Percentiles rank a stretch among this genome's conserved stretches.
phyloP scores from a whole-genome alignment of 2,329 filamentous ascomycete genomes.

The Pseudogymnoascus sp. region DNA sequence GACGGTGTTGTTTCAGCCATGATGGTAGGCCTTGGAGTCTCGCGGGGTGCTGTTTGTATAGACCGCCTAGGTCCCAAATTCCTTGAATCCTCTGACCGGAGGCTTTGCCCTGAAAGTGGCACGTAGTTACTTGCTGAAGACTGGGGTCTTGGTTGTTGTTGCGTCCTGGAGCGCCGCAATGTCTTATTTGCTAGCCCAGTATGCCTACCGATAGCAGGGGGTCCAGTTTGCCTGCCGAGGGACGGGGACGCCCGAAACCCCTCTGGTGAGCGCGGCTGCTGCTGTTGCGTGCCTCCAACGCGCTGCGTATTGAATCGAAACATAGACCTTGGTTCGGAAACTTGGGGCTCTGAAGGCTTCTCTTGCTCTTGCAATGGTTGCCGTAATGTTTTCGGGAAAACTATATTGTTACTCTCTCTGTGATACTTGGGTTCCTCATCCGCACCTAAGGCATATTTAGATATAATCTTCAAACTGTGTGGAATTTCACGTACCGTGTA shows the following conservation, averaged over 20 bases:
- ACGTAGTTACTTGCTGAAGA: neutral
- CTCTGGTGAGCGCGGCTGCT: neutral
- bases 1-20: neutral
- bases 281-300: neutral
- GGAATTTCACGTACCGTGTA: neutral
- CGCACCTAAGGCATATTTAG: neutral
- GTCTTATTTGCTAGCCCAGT: slow-evolving; percentile 1
- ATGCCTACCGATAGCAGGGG: neutral
- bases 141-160: neutral
- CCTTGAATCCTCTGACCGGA: neutral
- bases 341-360: neutral
- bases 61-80: neutral
- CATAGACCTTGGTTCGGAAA: neutral
- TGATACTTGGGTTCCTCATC: neutral
- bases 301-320: neutral
- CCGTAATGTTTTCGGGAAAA: slow-evolving; percentile 3
- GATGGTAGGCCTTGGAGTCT: slow-evolving; percentile 11
- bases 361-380: neutral
- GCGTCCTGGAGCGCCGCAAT: neutral
- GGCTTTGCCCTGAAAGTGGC: neutral
- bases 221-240: neutral
- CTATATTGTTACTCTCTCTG: neutral
- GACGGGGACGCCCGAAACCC: neutral
- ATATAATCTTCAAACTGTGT: neutral
- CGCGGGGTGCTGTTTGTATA: neutral